Evolutionary conservation across 208 protist genomes (phyloP).

Genomic region (Wallacemonas sp.): DNA sequence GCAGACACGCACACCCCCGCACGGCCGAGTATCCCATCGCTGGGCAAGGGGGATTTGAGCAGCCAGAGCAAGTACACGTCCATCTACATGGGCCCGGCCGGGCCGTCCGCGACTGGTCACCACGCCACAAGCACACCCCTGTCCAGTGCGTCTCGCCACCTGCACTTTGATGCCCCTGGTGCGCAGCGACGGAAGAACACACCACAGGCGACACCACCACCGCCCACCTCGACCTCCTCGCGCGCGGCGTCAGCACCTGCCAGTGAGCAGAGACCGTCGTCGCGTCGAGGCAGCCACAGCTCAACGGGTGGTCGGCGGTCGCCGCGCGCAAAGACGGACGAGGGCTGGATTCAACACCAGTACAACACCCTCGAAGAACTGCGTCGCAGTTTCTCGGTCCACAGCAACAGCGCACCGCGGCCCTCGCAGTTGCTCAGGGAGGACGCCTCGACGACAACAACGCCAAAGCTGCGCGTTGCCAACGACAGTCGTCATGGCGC

Average conservation of each 20-base stretch:
- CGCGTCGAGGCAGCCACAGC: slow-evolving; percentile 1
- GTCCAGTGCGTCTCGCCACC: slow-evolving; percentile 5
- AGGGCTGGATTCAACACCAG: slow-evolving; percentile 20
- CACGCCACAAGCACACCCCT: neutral
- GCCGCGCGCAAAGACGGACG: slow-evolving; percentile 12
- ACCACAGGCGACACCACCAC: neutral
- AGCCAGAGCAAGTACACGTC: slow-evolving; percentile 22
- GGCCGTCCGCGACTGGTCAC: neutral
- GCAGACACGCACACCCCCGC: slow-evolving; percentile 13
- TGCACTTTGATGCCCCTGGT: neutral
- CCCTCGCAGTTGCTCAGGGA: neutral
- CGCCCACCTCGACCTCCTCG: neutral
- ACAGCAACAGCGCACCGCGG: slow-evolving; percentile 6
- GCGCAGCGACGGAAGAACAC: neutral
- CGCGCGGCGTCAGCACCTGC: neutral
- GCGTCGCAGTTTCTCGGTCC: slow-evolving; percentile 29
- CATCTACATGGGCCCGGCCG: neutral
- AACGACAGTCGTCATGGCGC: no score
- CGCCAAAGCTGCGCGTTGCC: no score
- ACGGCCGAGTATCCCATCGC: slow-evolving; percentile 8
- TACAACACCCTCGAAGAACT: slow-evolving; percentile 33
- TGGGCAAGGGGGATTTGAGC: slow-evolving; percentile 14
- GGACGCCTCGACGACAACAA: no score
- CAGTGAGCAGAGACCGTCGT: neutral
- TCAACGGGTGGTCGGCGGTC: slow-evolving; percentile 10